These are phyloP conservation scores for Yamadazyma siamensis DNA, from an alignment of 1,139 yeast genomes.

Conservation along the genomic window DNA sequence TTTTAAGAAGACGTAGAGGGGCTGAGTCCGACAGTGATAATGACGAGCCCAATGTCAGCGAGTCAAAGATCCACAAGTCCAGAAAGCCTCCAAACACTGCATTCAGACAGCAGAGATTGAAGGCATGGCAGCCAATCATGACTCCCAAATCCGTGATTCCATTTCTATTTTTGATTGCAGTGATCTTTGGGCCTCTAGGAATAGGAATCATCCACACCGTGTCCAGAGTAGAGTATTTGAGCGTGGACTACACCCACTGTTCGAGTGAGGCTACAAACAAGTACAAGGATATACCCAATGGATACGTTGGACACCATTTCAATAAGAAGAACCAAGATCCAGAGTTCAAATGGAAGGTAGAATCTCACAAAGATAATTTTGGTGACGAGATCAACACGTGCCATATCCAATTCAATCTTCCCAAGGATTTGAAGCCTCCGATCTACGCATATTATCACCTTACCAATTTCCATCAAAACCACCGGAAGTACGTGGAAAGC, in stretches of 20 bases:
- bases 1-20: constrained; percentile 35
- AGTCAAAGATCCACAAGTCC: constrained; percentile 41
- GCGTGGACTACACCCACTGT: constrained; percentile 61
- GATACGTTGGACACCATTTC: constrained; percentile 55
- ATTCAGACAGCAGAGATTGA: constrained; percentile 67
- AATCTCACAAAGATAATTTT: constrained; percentile 27
- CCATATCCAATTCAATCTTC: constrained; percentile 55
- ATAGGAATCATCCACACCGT: constrained; percentile 61
- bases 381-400: constrained; percentile 46
- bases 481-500: constrained; percentile 71
- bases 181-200: constrained; percentile 75
- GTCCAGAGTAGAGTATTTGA: constrained; percentile 55
- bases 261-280: constrained; percentile 30
- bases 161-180: constrained; percentile 53
- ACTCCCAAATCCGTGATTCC: constrained; percentile 79
- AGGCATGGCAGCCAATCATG: constrained; percentile 81
- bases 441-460: constrained; percentile 65
- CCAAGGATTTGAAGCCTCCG: constrained; percentile 56
- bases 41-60: constrained; percentile 17
- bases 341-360: constrained; percentile 54
- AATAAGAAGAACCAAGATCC: constrained; percentile 36
- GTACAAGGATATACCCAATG: constrained; percentile 47
- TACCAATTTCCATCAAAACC: constrained; percentile 76
- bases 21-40: constrained; percentile 27
- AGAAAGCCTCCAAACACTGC: constrained; percentile 78